Conservation (phyloP, 1,284 basidiomycete genomes). For the Cutaneotrichosporon curvatum region DNA sequence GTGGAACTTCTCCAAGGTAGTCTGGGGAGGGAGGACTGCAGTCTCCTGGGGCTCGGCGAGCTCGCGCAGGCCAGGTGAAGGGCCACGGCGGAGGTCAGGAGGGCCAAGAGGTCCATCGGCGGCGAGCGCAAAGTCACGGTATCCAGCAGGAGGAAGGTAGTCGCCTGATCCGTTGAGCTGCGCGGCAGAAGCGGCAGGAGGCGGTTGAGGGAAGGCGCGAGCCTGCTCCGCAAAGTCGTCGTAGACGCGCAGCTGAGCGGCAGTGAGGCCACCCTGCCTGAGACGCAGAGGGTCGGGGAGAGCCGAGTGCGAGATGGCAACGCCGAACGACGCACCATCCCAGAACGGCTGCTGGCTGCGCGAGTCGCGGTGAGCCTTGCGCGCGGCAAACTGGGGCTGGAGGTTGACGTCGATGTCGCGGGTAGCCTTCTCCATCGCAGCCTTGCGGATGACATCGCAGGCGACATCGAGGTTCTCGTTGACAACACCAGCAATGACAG, state of each 20-base stretch:
- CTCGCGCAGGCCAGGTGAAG: conserved; percentile 32
- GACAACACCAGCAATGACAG: conserved; percentile 67
- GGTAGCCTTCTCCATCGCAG: conserved; percentile 93
- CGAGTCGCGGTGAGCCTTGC: conserved; percentile 75
- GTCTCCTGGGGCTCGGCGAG: conserved; percentile 12
- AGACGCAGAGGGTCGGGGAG: conserved; percentile 87
- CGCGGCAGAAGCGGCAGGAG: conserved; percentile 2
- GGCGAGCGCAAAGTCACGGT: conserved; percentile 24
- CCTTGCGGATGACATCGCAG: conserved; percentile 91
- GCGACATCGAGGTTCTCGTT: conserved; percentile 92
- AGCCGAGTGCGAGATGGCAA: conserved; percentile 65
- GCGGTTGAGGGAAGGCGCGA: conserved; percentile 8
- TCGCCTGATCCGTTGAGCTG: conserved; percentile 20
- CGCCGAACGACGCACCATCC: conserved; percentile 64
- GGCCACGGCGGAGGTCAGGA: conserved; percentile 30
- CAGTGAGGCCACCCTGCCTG: conserved; percentile 71
- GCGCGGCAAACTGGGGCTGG: conserved; percentile 67
- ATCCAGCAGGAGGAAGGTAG: conserved; percentile 17
- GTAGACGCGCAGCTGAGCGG: conserved; percentile 81
- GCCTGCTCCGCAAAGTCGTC: conserved; percentile 74
- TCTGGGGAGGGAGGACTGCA: conserved; percentile 30
- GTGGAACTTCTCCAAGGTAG: conserved; percentile 48
- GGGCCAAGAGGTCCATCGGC: conserved; percentile 17
- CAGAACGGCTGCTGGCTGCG: conserved; percentile 63
- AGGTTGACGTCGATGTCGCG: conserved; percentile 94